Base-by-base conservation (phyloP, 257 asterid species). In the Capsicum pubescens region DNA sequence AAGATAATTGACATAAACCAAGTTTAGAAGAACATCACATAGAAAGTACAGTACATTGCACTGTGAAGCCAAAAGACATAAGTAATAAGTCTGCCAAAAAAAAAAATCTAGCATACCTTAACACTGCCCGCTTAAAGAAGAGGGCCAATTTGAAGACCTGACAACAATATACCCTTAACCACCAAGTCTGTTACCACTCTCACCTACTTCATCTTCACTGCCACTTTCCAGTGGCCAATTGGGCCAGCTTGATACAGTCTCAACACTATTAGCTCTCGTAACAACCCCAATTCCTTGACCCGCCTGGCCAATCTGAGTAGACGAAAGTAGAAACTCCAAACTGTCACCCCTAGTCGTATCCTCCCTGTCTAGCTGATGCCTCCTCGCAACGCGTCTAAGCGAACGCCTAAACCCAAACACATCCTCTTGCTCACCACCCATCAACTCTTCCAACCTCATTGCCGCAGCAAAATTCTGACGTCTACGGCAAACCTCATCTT, bases 191-290 rank as follows among this genome's bases (percentile, higher is more conserved):
- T 81, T 78, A 61, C 58, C 82, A 44, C 85, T 68, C 80, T 64
- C 85, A 63, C 78, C 90, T 83, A 79, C 74, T 32, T 83, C 91
- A n/a, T 83, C 92, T 85, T 89, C 95, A 58, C 85, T 82, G 9
- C 84, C 92, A 17, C 92, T 93, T 85, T 91, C 97, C 82, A 61
- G 88, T 64, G 83, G 91, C 93, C 92, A 90, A 87, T 90, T 84
- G 9, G 92, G 95, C 91, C 94, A 91, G 84, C 97, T 90, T 10
- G 97, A 93, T 83, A 92, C 93, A 0, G 95, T 90, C 92, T 92
- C 97, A 87, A 88, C 92, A 68, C 95, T 93, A 80, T 89, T 89
- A 67, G 89, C 92, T 88, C 97, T 91, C 87, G 87, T 92, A 55
- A 90, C 90, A 80, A 91, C 84, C 84, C 91, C 92, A 86, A 87